These are phyloP conservation scores for Stephania japonica DNA, from an alignment of 164 flowering plant genomes.

Conservation along the genomic window DNA sequence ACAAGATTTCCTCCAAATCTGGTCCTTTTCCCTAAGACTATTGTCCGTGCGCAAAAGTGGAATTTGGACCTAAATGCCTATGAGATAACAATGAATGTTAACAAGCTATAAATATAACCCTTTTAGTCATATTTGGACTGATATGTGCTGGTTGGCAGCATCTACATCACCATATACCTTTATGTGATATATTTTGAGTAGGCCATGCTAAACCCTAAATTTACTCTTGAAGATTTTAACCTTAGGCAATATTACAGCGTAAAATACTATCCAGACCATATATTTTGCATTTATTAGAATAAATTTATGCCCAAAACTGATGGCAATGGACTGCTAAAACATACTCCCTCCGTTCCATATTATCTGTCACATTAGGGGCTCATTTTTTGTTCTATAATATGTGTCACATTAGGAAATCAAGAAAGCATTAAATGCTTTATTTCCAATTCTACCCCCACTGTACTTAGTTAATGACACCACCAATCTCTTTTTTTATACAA, in stretches of 20 bases:
- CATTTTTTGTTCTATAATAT: too few species aligned
- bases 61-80: not conserved
- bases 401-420: too few species aligned
- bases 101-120: not conserved
- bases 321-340: not conserved
- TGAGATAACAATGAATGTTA: not conserved
- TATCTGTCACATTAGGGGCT: too few species aligned
- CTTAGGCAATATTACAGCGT: not conserved
- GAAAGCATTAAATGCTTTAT: too few species aligned
- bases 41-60: too few species aligned
- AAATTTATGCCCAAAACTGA: not conserved
- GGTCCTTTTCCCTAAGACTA: too few species aligned
- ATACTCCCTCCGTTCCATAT: too few species aligned
- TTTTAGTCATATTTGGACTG: not conserved
- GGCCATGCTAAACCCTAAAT: slow-evolving; percentile 2
- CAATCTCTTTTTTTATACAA: too few species aligned
- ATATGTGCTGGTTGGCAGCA: not conserved
- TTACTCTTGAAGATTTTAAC: not conserved
- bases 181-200: not conserved
- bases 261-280: not conserved
- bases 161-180: not conserved
- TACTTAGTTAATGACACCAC: too few species aligned
- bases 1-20: too few species aligned
- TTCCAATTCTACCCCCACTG: too few species aligned
- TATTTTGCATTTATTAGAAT: not conserved